Conservation (phyloP, 345 rosid species). For the Reutealis trisperma region DNA sequence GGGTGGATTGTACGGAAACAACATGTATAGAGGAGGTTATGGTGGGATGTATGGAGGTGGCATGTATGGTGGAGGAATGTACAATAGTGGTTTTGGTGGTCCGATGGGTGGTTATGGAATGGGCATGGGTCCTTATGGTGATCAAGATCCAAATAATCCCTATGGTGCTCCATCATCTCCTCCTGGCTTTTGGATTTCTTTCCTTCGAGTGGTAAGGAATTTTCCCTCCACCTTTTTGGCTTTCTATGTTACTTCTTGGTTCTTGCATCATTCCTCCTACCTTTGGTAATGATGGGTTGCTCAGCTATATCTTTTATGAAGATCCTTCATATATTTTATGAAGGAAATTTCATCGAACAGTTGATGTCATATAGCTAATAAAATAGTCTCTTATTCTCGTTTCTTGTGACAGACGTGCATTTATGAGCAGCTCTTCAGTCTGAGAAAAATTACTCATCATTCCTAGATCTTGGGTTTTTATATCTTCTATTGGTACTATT, state of each 20-base stretch:
- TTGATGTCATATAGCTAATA: not conserved
- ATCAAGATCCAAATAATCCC: slow-evolving; percentile 91
- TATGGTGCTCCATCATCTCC: slow-evolving; percentile 80
- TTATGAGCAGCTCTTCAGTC: not conserved
- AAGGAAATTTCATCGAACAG: not conserved
- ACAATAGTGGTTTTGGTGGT: slow-evolving; percentile 62
- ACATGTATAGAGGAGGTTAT: slow-evolving; percentile 82
- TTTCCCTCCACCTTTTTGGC: not conserved
- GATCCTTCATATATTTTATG: not conserved
- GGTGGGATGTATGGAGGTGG: slow-evolving; percentile 74
- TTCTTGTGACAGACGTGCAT: slow-evolving; percentile 3
- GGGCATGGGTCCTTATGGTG: slow-evolving; percentile 88
- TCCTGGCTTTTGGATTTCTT: slow-evolving; percentile 99
- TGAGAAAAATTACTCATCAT: not conserved
- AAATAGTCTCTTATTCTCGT: not conserved
- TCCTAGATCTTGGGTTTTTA: not conserved
- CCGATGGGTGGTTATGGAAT: slow-evolving; percentile 88
- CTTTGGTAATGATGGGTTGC: not conserved
- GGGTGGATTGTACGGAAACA: slow-evolving; percentile 77
- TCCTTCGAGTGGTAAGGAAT: slow-evolving; percentile 75
- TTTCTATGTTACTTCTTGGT: not conserved
- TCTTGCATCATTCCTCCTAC: too few species aligned
- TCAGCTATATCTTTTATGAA: not conserved
- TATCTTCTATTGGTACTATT: not conserved
- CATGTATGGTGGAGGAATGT: slow-evolving; percentile 59